Conservation (phyloP, 1,139 yeast genomes). For the Geotrichum phurueaensis region DNA sequence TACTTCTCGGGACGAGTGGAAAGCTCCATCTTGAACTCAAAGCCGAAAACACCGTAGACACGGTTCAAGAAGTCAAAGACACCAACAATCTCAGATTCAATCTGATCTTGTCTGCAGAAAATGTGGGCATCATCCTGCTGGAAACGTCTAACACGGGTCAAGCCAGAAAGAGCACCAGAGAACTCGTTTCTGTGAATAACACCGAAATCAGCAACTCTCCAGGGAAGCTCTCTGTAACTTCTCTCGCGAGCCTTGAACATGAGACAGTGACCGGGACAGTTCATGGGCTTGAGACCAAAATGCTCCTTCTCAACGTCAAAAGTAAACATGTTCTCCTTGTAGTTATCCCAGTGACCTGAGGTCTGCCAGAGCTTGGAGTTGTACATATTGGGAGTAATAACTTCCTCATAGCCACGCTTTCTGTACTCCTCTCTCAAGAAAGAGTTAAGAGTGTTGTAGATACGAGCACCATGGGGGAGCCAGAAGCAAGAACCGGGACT, state of each 20-base stretch:
- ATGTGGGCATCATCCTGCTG: conserved; percentile 99
- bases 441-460: conserved; percentile 77
- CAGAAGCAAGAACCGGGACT: conserved; percentile 97
- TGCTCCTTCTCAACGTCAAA: conserved; percentile 89
- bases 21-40: conserved; percentile 81
- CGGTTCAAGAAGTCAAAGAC: conserved; percentile 73
- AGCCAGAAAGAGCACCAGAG: conserved; percentile 82
- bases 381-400: conserved; percentile 96
- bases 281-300: conserved; percentile 90
- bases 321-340: conserved; percentile 95
- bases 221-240: conserved; percentile 89
- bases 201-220: conserved; percentile 95
- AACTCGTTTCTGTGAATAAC: conserved; percentile 94
- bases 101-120: conserved; percentile 87
- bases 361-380: conserved; percentile 94
- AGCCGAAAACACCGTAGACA: conserved; percentile 79
- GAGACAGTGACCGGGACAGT: conserved; percentile 83
- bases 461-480: conserved; percentile 97
- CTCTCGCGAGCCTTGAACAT: conserved; percentile 82
- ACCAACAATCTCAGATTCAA: conserved; percentile 71
- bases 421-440: conserved; percentile 76
- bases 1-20: conserved; percentile 93
- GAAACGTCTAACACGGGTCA: conserved; percentile 94
- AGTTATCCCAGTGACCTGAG: conserved; percentile 97
- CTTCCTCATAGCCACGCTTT: conserved; percentile 93